These are phyloP conservation scores for Sugiyamaella boreocaroliniensis DNA, from an alignment of 805 yeast genomes.

Conservation along the genomic window DNA sequence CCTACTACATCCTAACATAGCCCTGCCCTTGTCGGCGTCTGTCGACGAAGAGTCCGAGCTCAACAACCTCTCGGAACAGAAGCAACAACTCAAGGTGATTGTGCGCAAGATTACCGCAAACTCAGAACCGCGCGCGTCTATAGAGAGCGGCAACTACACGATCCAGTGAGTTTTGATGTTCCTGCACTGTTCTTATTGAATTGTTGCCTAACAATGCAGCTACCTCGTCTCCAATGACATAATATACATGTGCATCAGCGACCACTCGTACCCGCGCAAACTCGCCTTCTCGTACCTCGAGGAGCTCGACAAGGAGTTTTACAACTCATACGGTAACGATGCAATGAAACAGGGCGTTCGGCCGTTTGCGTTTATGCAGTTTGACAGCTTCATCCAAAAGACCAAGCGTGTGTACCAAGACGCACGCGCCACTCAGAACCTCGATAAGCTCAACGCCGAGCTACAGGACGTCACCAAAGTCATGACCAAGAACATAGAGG, in stretches of 20 bases:
- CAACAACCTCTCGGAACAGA: slow-evolving; percentile 60
- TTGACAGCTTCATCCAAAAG: slow-evolving; percentile 64
- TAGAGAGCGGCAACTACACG: slow-evolving; percentile 67
- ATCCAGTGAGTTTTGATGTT: slow-evolving; percentile 40
- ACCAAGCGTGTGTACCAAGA: slow-evolving; percentile 87
- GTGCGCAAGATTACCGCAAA: slow-evolving; percentile 68
- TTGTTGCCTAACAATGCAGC: slow-evolving; percentile 12
- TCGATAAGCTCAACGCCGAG: slow-evolving; percentile 81
- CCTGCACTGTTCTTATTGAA: not conserved
- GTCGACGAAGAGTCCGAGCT: slow-evolving; percentile 67
- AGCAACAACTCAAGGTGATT: slow-evolving; percentile 74
- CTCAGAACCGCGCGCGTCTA: slow-evolving; percentile 77
- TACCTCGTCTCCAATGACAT: slow-evolving; percentile 61
- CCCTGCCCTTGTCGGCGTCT: slow-evolving; percentile 85
- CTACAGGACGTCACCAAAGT: slow-evolving; percentile 90
- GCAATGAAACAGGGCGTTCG: slow-evolving; percentile 54
- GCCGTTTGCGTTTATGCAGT: slow-evolving; percentile 85
- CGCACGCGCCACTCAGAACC: slow-evolving; percentile 79
- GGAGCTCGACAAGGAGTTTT: slow-evolving; percentile 77
- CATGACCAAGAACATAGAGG: slow-evolving; percentile 95
- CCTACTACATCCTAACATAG: slow-evolving; percentile 29
- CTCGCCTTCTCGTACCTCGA: slow-evolving; percentile 80
- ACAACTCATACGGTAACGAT: slow-evolving; percentile 71
- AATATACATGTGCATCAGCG: slow-evolving; percentile 72
- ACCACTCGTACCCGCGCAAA: slow-evolving; percentile 74